Percentiles rank a stretch among this genome's conserved stretches.
These are phyloP conservation scores for Rhynchosporium graminicola DNA, from an alignment of 2,329 filamentous ascomycete genomes.

Conservation along the genomic window DNA sequence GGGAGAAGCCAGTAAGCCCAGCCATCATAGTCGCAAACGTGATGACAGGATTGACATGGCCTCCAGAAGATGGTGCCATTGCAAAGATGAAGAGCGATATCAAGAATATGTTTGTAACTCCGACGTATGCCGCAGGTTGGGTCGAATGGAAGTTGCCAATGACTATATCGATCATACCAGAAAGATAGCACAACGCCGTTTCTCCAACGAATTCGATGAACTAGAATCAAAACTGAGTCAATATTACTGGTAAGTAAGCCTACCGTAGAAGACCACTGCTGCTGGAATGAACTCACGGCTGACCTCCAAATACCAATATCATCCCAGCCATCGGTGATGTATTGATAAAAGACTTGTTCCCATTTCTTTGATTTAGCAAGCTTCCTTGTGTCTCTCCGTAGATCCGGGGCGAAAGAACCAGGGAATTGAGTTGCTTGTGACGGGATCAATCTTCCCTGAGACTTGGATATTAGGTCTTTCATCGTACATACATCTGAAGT, in stretches of 20 bases:
- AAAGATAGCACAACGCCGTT: conserved; percentile 38
- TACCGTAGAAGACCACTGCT: background rate
- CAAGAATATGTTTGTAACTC: conserved; percentile 39
- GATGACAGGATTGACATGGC: conserved; percentile 56
- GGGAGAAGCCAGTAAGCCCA: conserved; percentile 51
- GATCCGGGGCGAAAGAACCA: conserved; percentile 28
- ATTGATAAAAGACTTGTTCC: conserved; percentile 10
- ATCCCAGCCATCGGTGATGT: conserved; percentile 26
- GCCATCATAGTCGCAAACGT: conserved; percentile 55
- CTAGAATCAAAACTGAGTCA: conserved; percentile 20
- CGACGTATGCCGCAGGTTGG: conserved; percentile 40
- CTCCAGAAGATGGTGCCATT: conserved; percentile 51
- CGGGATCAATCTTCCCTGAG: conserved; percentile 11
- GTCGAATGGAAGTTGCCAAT: conserved; percentile 37
- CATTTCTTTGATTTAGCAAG: conserved; percentile 12
- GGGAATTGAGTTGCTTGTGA: conserved; percentile 26
- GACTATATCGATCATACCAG: conserved; percentile 40
- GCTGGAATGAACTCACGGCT: conserved; percentile 18
- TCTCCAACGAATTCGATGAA: conserved; percentile 41
- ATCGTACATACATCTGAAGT: background rate
- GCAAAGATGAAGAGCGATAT: conserved; percentile 53
- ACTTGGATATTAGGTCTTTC: conserved; percentile 8
- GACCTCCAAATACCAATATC: conserved; percentile 27
- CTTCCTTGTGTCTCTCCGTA: conserved; percentile 22
- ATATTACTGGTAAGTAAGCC: background rate